These are phyloP conservation scores for Triadica sebifera DNA, from an alignment of 345 rosid species.

Conservation along the genomic window DNA sequence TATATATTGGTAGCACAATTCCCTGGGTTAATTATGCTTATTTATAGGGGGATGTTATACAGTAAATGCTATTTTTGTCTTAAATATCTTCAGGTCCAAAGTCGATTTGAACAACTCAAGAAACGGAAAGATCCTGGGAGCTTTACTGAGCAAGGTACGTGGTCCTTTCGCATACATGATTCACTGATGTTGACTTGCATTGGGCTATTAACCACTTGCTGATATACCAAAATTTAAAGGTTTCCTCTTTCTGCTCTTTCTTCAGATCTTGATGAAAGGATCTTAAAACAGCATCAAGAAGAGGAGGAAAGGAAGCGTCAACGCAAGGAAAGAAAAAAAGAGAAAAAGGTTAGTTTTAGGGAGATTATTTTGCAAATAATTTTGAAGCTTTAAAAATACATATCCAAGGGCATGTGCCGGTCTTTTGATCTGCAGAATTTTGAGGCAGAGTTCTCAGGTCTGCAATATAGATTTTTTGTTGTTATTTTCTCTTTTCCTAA, in stretches of 20 bases:
- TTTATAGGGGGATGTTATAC: not conserved
- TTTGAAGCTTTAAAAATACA: not conserved
- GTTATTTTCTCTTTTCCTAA: not conserved
- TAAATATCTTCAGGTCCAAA: conserved; percentile 60
- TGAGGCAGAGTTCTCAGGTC: not conserved
- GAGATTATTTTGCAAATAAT: not conserved
- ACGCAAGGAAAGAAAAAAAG: conserved; percentile 87
- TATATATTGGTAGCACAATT: not conserved
- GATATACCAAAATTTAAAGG: not conserved
- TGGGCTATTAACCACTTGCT: not conserved
- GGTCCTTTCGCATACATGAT: not conserved
- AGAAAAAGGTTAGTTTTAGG: conserved; percentile 68
- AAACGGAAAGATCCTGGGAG: conserved; percentile 82
- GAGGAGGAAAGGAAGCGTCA: conserved; percentile 83
- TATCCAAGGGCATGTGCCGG: not conserved
- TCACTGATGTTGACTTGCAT: conserved; percentile 1
- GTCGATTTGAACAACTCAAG: conserved; percentile 78
- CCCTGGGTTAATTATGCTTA: not conserved
- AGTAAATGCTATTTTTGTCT: not conserved
- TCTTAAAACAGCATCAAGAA: conserved; percentile 79
- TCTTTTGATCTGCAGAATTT: not conserved
- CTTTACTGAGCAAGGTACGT: conserved; percentile 83
- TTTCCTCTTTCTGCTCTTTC: not conserved
- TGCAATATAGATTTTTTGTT: not conserved
- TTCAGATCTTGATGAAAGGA: conserved; percentile 86